A percentile compares a stretch with the other conserved stretches of the same genome.
These are phyloP conservation scores for Entomortierella beljakovae DNA, from an alignment of 192 early-diverging fungal genomes.

Conservation along the genomic window DNA sequence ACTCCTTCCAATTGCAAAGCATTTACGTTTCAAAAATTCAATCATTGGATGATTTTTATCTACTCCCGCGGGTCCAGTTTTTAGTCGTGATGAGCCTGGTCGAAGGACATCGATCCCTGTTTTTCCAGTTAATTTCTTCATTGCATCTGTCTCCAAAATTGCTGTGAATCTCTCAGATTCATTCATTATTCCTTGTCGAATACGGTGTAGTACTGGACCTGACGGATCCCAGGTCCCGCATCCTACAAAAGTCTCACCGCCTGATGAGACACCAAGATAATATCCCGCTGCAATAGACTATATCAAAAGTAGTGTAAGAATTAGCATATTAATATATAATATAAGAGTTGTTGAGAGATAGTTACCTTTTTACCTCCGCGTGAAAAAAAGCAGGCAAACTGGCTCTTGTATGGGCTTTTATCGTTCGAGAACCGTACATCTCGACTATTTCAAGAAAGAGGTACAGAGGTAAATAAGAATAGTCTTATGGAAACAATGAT, in stretches of 20 bases:
- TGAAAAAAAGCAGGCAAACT: constrained; percentile 56
- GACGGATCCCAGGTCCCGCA: constrained; percentile 62
- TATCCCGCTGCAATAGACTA: constrained; percentile 61
- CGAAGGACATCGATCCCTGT: constrained; percentile 50
- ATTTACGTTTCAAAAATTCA: constrained; percentile 63
- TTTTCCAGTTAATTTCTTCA: constrained; percentile 53
- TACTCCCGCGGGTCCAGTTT: constrained; percentile 67
- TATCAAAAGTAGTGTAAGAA: background rate
- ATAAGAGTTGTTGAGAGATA: background rate
- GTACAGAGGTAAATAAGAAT: background rate
- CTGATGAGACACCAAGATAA: constrained; percentile 60
- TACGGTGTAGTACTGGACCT: constrained; percentile 34
- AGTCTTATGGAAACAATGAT: background rate
- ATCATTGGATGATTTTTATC: constrained; percentile 67
- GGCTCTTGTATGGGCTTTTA: constrained; percentile 65
- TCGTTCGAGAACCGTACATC: constrained; percentile 71
- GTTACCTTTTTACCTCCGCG: constrained; percentile 59
- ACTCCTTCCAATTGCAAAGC: constrained; percentile 58
- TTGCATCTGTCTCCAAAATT: constrained; percentile 51
- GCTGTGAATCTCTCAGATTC: constrained; percentile 54
- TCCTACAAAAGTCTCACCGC: constrained; percentile 53
- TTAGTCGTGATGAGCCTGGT: constrained; percentile 51
- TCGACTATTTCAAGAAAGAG: constrained; percentile 53
- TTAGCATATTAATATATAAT: background rate
- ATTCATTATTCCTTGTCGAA: constrained; percentile 57